Percentiles rank a stretch among this genome's conserved stretches.
Conservation (phyloP, 202 grass and related monocot species). For the Setaria italica region DNA sequence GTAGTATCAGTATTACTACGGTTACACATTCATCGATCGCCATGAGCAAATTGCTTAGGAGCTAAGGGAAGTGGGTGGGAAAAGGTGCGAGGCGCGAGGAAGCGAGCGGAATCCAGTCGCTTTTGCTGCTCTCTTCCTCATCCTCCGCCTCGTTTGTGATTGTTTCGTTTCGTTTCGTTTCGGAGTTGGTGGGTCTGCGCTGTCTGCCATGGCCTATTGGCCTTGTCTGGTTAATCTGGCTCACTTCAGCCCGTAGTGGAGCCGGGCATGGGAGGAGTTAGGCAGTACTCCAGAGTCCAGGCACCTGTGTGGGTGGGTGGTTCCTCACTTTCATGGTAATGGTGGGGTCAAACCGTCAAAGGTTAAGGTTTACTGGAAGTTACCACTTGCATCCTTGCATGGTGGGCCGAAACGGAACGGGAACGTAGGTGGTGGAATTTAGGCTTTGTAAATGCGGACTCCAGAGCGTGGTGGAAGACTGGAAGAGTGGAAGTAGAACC, state of each 20-base stretch:
- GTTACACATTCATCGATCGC: neutral
- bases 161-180: constrained; percentile 38
- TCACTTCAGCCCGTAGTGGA: neutral
- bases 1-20: constrained; percentile 31
- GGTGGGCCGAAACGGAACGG: neutral
- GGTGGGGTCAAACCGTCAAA: constrained; percentile 28
- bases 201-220: constrained; percentile 39
- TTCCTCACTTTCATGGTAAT: constrained; percentile 34
- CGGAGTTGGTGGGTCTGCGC: constrained; percentile 55
- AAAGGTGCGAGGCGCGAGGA: neutral
- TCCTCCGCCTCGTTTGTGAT: constrained; percentile 13
- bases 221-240: constrained; percentile 14
- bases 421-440: neutral
- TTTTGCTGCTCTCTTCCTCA: constrained; percentile 32
- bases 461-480: neutral
- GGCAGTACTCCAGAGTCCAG: neutral
- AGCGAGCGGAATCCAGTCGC: constrained; percentile 45
- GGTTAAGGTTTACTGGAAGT: neutral
- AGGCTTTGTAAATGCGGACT: constrained; percentile 13
- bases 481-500: neutral
- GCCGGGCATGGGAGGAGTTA: constrained; percentile 12
- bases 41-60: constrained; percentile 49
- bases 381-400: neutral
- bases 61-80: constrained; percentile 52
- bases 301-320: neutral